These are phyloP conservation scores for Dothideomycetidae sp. DNA, from an alignment of 2,329 filamentous ascomycete species.

Conservation along the genomic window DNA sequence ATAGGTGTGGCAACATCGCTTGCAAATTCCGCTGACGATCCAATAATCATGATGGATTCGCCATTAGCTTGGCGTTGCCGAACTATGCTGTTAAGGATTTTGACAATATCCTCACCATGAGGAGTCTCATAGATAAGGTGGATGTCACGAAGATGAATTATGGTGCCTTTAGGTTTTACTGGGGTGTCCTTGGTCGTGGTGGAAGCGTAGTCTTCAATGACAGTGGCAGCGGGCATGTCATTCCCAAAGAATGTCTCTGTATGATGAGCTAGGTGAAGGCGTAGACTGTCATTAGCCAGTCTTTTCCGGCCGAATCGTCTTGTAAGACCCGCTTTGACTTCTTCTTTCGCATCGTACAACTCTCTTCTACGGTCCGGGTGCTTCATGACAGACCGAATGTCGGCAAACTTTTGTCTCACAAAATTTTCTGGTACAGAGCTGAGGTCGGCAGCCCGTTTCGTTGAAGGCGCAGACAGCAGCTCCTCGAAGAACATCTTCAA, in stretches of 20 bases:
- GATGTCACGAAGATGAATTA: slow-evolving; percentile 66
- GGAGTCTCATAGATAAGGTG: slow-evolving; percentile 58
- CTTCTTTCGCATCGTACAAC: slow-evolving; percentile 1
- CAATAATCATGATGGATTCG: slow-evolving; percentile 60
- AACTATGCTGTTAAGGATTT: slow-evolving; percentile 55
- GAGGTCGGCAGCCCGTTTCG: neutral
- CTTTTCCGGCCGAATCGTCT: slow-evolving; percentile 7
- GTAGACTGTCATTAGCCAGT: slow-evolving; percentile 6
- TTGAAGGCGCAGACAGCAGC: slow-evolving; percentile 1
- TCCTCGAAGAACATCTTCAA: slow-evolving; percentile 7
- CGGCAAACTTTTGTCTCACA: slow-evolving; percentile 7
- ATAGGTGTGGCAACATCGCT: slow-evolving; percentile 1
- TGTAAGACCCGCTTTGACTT: slow-evolving; percentile 7
- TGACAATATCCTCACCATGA: slow-evolving; percentile 55
- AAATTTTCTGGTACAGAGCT: slow-evolving; percentile 6
- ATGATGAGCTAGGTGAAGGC: slow-evolving; percentile 7
- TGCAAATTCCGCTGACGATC: slow-evolving; percentile 45
- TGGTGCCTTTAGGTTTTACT: slow-evolving; percentile 26
- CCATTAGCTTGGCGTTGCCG: slow-evolving; percentile 59
- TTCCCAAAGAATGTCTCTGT: slow-evolving; percentile 3
- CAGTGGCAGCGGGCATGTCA: slow-evolving; percentile 6
- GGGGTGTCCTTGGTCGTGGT: slow-evolving; percentile 8
- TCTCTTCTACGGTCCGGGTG: slow-evolving; percentile 7
- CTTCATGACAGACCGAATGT: slow-evolving; percentile 5
- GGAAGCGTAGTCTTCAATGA: slow-evolving; percentile 1